Conservation (phyloP, 2,329 filamentous ascomycete species). For the Pseudocercospora crystallina region DNA sequence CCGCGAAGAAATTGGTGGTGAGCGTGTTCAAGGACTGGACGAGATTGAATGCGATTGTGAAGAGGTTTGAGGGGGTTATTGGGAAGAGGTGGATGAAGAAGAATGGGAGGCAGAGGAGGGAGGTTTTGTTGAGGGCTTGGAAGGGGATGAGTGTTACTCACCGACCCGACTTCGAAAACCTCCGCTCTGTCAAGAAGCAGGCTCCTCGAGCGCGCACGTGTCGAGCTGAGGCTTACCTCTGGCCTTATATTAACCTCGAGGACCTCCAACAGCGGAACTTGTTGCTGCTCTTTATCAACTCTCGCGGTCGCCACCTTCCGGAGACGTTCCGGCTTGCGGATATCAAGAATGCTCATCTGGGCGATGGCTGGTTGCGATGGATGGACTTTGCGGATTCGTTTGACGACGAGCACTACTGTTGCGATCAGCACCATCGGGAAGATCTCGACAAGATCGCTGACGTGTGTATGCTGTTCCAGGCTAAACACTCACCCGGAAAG, state of each 20-base stretch:
- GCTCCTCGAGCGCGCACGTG: constrained; percentile 18
- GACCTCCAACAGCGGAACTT: constrained; percentile 49
- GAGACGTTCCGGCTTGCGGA: constrained; percentile 52
- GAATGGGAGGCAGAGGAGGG: constrained; percentile 45
- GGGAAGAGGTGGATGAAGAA: constrained; percentile 59
- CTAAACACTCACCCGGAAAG: constrained; percentile 30
- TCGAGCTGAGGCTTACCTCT: constrained; percentile 43
- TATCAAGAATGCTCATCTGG: constrained; percentile 35
- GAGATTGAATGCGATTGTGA: constrained; percentile 44
- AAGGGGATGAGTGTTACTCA: constrained; percentile 52
- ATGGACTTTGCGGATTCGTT: constrained; percentile 9
- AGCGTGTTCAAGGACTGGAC: constrained; percentile 40
- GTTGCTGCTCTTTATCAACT: constrained; percentile 54
- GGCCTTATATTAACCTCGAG: constrained; percentile 59
- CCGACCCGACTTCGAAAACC: constrained; percentile 52
- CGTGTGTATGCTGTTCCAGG: constrained; percentile 24
- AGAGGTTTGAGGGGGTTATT: constrained; percentile 53
- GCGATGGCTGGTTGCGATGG: constrained; percentile 22
- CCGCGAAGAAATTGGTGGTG: constrained; percentile 23
- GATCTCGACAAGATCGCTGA: constrained; percentile 10
- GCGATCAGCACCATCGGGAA: constrained; percentile 11
- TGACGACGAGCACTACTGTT: constrained; percentile 12
- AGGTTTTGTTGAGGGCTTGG: constrained; percentile 51
- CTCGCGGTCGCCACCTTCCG: constrained; percentile 51
- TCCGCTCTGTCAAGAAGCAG: constrained; percentile 28